Percentiles rank a stretch among this genome's conserved stretches.
phyloP scores from a whole-genome alignment of 1,139 yeast species.

The Candida dubliniensis region DNA sequence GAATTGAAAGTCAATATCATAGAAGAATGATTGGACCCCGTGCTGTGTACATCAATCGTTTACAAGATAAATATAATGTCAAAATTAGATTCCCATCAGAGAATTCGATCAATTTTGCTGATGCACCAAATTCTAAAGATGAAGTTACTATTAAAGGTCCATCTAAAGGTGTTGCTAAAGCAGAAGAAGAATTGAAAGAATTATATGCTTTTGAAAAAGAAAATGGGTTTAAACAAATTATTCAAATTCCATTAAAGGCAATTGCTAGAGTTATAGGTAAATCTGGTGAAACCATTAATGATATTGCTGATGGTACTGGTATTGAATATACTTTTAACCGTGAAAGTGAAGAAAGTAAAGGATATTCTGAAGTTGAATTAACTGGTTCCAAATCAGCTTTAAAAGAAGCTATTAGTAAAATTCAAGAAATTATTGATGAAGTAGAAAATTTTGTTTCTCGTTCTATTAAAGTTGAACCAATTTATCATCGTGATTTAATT shows the following conservation, averaged over 20 bases:
- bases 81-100: slow-evolving; percentile 70
- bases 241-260: slow-evolving; percentile 70
- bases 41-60: slow-evolving; percentile 79
- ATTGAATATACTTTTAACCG: slow-evolving; percentile 68
- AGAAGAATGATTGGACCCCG: slow-evolving; percentile 81
- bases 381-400: slow-evolving; percentile 83
- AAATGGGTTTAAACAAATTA: slow-evolving; percentile 66
- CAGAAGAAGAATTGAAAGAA: slow-evolving; percentile 83
- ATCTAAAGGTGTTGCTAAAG: slow-evolving; percentile 82
- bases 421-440: slow-evolving; percentile 64
- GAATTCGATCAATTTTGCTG: slow-evolving; percentile 29
- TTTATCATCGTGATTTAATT: slow-evolving; percentile 75
- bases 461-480: slow-evolving; percentile 69
- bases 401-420: slow-evolving; percentile 65
- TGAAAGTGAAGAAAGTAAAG: slow-evolving; percentile 45
- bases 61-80: slow-evolving; percentile 88
- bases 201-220: slow-evolving; percentile 85
- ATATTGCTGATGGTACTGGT: slow-evolving; percentile 78
- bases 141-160: slow-evolving; percentile 87
- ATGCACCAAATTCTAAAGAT: slow-evolving; percentile 48
- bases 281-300: slow-evolving; percentile 80
- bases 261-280: slow-evolving; percentile 88
- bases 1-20: slow-evolving; percentile 77
- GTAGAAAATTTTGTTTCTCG: slow-evolving; percentile 64
- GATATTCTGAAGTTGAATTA: slow-evolving; percentile 60